Evolutionary conservation across 441 rosid species (phyloP).

Genomic region (Heliophila coronopifolia): DNA sequence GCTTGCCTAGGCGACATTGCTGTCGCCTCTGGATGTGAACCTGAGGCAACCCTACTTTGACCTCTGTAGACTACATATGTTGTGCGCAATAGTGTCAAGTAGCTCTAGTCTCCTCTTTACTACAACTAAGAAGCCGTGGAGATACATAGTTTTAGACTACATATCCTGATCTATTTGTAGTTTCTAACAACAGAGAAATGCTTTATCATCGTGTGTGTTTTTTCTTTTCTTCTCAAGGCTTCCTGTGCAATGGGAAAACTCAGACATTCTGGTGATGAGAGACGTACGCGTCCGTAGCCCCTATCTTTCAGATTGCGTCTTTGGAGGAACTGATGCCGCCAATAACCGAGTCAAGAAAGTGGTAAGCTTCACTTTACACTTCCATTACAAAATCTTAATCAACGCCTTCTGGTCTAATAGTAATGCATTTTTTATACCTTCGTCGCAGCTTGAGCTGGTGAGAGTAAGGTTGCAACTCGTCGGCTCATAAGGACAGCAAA

Average conservation of each 20-base stretch:
- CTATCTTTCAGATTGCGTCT: slow-evolving; percentile 68
- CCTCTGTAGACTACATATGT: not conserved
- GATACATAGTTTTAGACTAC: not conserved
- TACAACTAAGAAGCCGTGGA: not conserved
- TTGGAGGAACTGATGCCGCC: slow-evolving; percentile 86
- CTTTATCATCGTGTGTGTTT: too few species aligned
- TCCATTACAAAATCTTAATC: too few species aligned
- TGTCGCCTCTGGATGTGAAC: too few species aligned
- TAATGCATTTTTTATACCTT: slow-evolving; percentile 5
- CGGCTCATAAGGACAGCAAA: slow-evolving; percentile 26
- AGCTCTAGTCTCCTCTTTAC: not conserved
- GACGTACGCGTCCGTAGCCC: slow-evolving; percentile 87
- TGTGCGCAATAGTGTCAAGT: not conserved
- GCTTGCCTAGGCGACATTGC: too few species aligned
- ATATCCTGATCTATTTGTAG: not conserved
- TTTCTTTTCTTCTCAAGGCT: slow-evolving; percentile 40
- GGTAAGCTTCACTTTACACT: slow-evolving; percentile 42
- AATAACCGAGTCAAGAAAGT: slow-evolving; percentile 91
- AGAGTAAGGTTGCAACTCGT: slow-evolving; percentile 66
- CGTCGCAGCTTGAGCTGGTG: slow-evolving; percentile 64
- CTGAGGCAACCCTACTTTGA: too few species aligned
- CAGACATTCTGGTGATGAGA: slow-evolving; percentile 74
- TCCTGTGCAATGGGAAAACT: slow-evolving; percentile 93
- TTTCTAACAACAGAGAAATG: too few species aligned
- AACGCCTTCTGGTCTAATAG: not conserved